Evolutionary conservation across 345 rosid species (phyloP).

Genomic region (Eucalyptus coolabah): DNA sequence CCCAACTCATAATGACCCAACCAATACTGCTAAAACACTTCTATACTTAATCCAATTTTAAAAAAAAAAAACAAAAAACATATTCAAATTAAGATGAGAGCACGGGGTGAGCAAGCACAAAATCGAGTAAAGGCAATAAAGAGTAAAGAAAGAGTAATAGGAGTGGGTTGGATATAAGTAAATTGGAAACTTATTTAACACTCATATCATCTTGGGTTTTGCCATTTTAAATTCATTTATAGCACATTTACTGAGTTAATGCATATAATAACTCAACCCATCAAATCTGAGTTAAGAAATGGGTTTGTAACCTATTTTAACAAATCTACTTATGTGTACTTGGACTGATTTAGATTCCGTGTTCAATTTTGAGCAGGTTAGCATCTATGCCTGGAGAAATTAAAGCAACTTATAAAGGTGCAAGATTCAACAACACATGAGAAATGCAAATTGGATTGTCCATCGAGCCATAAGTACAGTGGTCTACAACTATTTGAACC

Average conservation of each 20-base stretch:
- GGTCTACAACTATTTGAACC: neutral
- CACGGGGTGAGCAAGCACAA: accelerated
- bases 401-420: neutral
- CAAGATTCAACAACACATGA: neutral
- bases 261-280: no score
- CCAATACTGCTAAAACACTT: no score
- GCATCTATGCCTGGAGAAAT: neutral
- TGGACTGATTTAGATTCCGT: neutral
- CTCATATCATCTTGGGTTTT: accelerated
- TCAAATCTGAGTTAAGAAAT: no score
- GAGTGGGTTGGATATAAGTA: no score
- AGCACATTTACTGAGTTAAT: no score
- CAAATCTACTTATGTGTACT: no score
- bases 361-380: neutral
- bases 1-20: no score
- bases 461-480: neutral
- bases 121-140: accelerated
- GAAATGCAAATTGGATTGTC: neutral
- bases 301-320: accelerated
- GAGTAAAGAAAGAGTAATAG: no score
- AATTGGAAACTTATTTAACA: no score
- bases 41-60: accelerated
- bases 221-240: no score
- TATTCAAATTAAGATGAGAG: no score
- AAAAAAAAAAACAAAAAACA: no score